A percentile compares a stretch with the other conserved stretches of the same genome.
Conservation (phyloP, 2,329 filamentous ascomycete species). For the Dichotomopilus funicola region DNA sequence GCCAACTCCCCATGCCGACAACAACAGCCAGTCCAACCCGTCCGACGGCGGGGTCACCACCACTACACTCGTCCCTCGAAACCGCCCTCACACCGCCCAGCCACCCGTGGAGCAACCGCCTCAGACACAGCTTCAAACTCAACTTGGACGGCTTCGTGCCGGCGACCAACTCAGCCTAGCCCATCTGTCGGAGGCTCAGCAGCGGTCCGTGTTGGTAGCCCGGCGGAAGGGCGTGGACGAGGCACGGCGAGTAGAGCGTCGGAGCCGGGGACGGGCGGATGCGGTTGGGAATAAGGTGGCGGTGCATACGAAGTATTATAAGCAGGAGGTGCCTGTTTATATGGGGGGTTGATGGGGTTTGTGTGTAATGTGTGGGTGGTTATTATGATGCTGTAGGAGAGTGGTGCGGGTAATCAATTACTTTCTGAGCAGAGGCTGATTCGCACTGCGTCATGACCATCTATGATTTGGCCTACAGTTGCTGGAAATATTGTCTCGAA, state of each 20-base stretch:
- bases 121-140: slow-evolving; percentile 2
- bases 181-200: slow-evolving; percentile 11
- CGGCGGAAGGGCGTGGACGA: slow-evolving; percentile 11
- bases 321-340: slow-evolving; percentile 11
- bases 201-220: slow-evolving; percentile 13
- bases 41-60: neutral
- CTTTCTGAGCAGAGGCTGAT: too few relatives aligned
- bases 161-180: slow-evolving; percentile 11
- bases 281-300: slow-evolving; percentile 11
- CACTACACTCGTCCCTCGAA: neutral
- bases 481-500: too few relatives aligned
- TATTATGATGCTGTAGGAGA: too few relatives aligned
- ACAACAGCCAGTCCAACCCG: neutral
- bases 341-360: neutral
- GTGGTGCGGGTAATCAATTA: too few relatives aligned
- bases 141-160: slow-evolving; percentile 8
- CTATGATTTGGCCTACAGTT: too few relatives aligned
- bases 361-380: too few relatives aligned
- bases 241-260: slow-evolving; percentile 10
- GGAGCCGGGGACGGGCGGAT: slow-evolving; percentile 4
- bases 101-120: neutral
- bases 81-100: too few relatives aligned
- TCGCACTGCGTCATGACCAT: too few relatives aligned
- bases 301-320: slow-evolving; percentile 9
- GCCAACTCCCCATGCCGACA: neutral